Percentiles rank a stretch among this genome's conserved stretches.
Conservation (phyloP, 2,329 filamentous ascomycete species). For the Fusarium udum region DNA sequence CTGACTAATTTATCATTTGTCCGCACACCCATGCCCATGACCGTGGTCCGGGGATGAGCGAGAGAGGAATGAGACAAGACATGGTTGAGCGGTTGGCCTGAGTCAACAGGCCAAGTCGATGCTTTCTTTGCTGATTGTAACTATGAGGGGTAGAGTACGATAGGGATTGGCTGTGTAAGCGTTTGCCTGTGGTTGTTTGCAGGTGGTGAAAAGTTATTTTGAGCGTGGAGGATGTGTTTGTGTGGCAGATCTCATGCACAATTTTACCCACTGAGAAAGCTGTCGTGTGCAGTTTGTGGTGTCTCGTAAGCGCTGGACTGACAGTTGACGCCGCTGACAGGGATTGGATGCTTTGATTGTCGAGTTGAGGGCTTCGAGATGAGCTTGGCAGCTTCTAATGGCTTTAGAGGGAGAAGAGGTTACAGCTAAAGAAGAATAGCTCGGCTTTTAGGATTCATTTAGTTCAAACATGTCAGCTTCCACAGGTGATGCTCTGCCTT, state of each 20-base stretch:
- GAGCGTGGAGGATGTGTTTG: slow-evolving; percentile 2
- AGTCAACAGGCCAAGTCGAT: slow-evolving; percentile 8
- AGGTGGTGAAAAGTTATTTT: not conserved
- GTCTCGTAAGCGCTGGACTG: slow-evolving; percentile 7
- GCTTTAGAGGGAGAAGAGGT: not conserved
- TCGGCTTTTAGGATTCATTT: not conserved
- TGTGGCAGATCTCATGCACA: slow-evolving; percentile 22
- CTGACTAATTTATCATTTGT: slow-evolving; percentile 37
- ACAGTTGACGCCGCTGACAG: not conserved
- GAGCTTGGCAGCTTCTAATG: slow-evolving; percentile 14
- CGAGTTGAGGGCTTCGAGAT: slow-evolving; percentile 5
- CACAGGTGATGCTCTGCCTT: not conserved
- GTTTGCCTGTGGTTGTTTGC: slow-evolving; percentile 1
- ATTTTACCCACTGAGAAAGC: slow-evolving; percentile 4
- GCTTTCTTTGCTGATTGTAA: not conserved
- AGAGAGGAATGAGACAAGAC: slow-evolving; percentile 23
- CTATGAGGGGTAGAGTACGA: slow-evolving; percentile 24
- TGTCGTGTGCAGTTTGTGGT: slow-evolving; percentile 8
- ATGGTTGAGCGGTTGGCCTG: slow-evolving; percentile 12
- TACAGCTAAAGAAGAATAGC: not conserved
- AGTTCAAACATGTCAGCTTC: not conserved
- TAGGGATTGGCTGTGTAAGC: slow-evolving; percentile 28
- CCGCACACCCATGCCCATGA: slow-evolving; percentile 13
- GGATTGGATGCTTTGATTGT: not conserved
- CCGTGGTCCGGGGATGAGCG: slow-evolving; percentile 30